Evolutionary conservation across 2,329 filamentous ascomycete species (phyloP), one percentile per base, ranked within the genome.

Genomic region (Cytospora schulzeri): DNA sequence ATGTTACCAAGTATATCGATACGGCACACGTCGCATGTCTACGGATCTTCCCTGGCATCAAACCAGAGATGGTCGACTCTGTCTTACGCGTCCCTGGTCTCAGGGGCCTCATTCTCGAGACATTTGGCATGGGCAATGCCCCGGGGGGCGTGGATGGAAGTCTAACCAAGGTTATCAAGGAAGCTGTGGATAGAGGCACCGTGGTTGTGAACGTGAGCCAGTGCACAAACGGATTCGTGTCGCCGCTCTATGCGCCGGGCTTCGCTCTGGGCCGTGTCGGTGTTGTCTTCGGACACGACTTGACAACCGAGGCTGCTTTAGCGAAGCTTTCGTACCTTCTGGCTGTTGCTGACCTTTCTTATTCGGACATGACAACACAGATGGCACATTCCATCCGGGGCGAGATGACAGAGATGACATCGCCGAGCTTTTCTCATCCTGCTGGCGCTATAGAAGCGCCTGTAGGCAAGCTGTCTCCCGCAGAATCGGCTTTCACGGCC

Each of bases 171-270:
- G 91, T 94, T 57, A 87, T 97, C 71, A 84, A 86, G 22, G 85
- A 88, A 52, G 93, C 91, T 26, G 91, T 96, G 50, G 81, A 88
- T 72, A 86, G 92, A 65, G 93, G 92, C 45, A 88, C 95, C 68
- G 87, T 95, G 65, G 89, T 97, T 66, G 91, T 97, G 69, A 97
- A 96, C 73, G 89, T 97, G 66, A 96, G 91, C 58, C 93, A 97
- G 79, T 97, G 93, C 81, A 84, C 89, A 70, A 89, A 85, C 66
- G 90, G 90, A 52, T 90, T 90, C 71, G 90, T 92, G 24, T 91
- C 87, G 58, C 89, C 90, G 3, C 82, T 92, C n/a, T 93, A 92
- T 77, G 90, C 90, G 1, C 87, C 90, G 0, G 90, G 88, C 11
- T 91, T 91, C 69, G 88, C 90, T 50, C 85, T 97, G 22, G 92